Percentiles rank a stretch among this genome's conserved stretches.
Evolutionary conservation across 495 filamentous ascomycete species (phyloP).

Genomic region (Aspergillus wentii): DNA sequence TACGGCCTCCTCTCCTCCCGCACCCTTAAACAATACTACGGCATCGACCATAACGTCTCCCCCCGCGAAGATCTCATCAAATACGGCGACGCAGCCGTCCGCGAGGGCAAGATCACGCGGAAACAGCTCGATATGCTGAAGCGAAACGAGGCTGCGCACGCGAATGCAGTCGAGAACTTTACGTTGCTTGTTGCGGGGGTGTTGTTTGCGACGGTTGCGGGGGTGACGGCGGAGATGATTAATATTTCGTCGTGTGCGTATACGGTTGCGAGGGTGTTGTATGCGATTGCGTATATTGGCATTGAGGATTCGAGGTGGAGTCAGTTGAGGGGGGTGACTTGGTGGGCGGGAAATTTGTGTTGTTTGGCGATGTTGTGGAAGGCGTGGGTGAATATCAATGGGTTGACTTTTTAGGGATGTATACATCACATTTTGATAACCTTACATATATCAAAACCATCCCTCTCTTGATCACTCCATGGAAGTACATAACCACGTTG

Average conservation of each 20-base stretch:
- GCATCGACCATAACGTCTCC: slow-evolving; percentile 45
- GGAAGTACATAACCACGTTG: slow-evolving; percentile 48
- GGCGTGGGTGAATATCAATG: too few relatives aligned
- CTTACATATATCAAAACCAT: slow-evolving; percentile 18
- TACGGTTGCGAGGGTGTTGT: slow-evolving; percentile 34
- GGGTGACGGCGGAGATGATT: slow-evolving; percentile 30
- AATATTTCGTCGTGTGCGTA: slow-evolving; percentile 42
- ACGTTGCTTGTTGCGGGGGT: slow-evolving; percentile 41
- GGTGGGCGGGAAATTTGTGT: slow-evolving; percentile 46
- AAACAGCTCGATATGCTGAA: slow-evolving; percentile 38
- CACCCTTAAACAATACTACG: slow-evolving; percentile 31
- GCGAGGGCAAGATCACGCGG: slow-evolving; percentile 43
- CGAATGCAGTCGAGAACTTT: slow-evolving; percentile 45
- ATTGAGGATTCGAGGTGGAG: slow-evolving; percentile 29
- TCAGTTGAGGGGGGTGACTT: slow-evolving; percentile 35
- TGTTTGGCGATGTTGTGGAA: too few relatives aligned
- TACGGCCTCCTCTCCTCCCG: slow-evolving; percentile 41
- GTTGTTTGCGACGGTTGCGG: slow-evolving; percentile 24
- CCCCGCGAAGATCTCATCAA: slow-evolving; percentile 42
- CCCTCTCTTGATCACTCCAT: slow-evolving; percentile 10
- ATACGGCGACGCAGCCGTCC: slow-evolving; percentile 41
- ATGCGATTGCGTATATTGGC: slow-evolving; percentile 32
- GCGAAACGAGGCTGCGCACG: slow-evolving; percentile 42
- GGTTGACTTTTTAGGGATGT: too few relatives aligned
- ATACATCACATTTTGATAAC: slow-evolving; percentile 10